Conservation (phyloP, 2,329 filamentous ascomycete genomes). For the Fusarium annulatum region DNA sequence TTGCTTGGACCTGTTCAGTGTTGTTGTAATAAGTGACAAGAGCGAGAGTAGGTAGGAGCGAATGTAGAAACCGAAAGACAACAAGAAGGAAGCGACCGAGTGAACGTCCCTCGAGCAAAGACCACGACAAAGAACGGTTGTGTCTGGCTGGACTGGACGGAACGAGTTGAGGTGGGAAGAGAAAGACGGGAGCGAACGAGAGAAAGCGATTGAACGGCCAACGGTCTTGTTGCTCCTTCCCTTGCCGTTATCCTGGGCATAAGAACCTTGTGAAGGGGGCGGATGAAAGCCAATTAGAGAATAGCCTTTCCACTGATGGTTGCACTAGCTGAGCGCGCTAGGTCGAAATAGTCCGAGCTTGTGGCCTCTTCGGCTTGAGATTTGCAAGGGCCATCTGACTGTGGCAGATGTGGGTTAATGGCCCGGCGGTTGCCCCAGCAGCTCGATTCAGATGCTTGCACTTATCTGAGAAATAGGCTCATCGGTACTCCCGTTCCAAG, state of each 20-base stretch:
- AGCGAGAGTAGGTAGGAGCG: conserved; percentile 27
- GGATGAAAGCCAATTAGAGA: conserved; percentile 23
- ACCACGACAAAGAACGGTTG: conserved; percentile 31
- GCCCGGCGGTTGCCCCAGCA: conserved; percentile 36
- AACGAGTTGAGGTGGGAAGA: conserved; percentile 19
- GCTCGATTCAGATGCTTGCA: conserved; percentile 26
- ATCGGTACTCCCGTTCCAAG: conserved; percentile 11
- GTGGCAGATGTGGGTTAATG: conserved; percentile 15
- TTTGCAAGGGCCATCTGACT: conserved; percentile 15
- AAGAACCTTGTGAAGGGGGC: conserved; percentile 29
- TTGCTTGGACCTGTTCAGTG: conserved; percentile 3
- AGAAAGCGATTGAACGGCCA: conserved; percentile 33
- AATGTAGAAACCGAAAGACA: conserved; percentile 16
- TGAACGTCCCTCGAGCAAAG: conserved; percentile 21
- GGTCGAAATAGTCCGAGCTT: conserved; percentile 23
- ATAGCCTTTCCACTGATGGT: conserved; percentile 6
- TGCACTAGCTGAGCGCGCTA: conserved; percentile 27
- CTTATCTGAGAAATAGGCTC: conserved; percentile 11
- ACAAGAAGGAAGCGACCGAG: conserved; percentile 23
- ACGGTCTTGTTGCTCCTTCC: conserved; percentile 35
- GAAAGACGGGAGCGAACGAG: conserved; percentile 9
- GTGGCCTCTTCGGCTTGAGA: conserved; percentile 23
- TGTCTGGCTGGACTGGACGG: conserved; percentile 14
- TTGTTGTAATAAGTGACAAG: conserved; percentile 22
- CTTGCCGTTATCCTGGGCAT: conserved; percentile 36